Percentiles rank a stretch among this genome's conserved stretches.
Conservation (phyloP, 192 early-diverging fungal genomes). For the Haplosporangium gracile region DNA sequence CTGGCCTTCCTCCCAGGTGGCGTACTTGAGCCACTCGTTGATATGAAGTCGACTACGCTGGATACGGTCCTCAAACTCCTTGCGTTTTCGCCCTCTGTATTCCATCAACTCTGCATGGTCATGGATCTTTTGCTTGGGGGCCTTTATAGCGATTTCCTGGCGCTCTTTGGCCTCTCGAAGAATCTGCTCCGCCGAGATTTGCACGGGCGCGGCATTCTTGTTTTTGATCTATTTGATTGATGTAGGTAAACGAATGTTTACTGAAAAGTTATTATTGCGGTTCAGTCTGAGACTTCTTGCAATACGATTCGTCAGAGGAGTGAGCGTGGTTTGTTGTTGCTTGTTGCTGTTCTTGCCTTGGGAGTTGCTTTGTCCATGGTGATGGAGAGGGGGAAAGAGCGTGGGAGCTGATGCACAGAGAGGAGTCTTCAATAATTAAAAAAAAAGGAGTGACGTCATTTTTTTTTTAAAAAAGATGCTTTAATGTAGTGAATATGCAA, state of each 20-base stretch:
- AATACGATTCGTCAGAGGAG: not conserved
- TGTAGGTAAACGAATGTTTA: not conserved
- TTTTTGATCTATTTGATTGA: conserved; percentile 84
- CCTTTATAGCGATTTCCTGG: conserved; percentile 70
- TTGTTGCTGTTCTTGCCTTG: not conserved
- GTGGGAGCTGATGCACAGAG: not conserved
- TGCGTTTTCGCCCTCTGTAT: conserved; percentile 90
- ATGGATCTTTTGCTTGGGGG: conserved; percentile 89
- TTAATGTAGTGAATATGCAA: not conserved
- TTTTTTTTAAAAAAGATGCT: too few species aligned
- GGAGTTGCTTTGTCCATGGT: not conserved
- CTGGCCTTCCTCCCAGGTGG: conserved; percentile 95
- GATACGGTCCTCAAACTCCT: conserved; percentile 94
- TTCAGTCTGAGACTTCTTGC: not conserved
- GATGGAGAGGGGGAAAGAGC: not conserved
- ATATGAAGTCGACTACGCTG: conserved; percentile 88
- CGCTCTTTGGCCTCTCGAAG: conserved; percentile 94
- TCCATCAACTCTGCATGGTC: conserved; percentile 95
- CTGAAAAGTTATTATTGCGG: not conserved
- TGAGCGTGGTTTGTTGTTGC: not conserved
- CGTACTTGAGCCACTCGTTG: conserved; percentile 96
- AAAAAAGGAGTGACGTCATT: too few species aligned
- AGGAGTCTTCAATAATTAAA: not conserved
- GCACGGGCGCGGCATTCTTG: conserved; percentile 96
- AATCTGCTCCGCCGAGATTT: conserved; percentile 99